Evolutionary conservation across 345 rosid genomes (phyloP), one percentile per base, ranked within the genome.

Genomic region (Murraya koenigii): DNA sequence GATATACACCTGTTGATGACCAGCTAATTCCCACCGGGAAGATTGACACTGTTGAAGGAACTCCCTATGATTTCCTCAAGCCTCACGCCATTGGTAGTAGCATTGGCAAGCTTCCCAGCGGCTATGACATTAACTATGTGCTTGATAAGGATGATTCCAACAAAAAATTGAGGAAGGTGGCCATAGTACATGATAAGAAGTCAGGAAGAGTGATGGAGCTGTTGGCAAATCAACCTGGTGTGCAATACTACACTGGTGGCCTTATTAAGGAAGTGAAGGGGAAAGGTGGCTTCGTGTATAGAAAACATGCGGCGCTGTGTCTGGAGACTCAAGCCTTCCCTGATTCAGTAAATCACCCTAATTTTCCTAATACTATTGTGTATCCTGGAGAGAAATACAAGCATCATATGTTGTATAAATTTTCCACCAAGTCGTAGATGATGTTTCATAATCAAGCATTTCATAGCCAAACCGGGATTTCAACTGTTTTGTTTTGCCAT

Each of bases 261-360:
- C 35, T 26, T 30, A 64, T 93, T 58, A 81, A 75, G 44, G 78
- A 89, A 30, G 82, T 83, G 60, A 88, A 78, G 77, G 98, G 99
- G 39, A 93, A 95, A 76, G 90, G 86, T 36, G 95, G 97, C 30
- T 78, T 86, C 19, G 77, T 81, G 32, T 92, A 93, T 74, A 60
- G 84, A 76, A 81, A 90, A 56, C 77, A 80, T 17, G 94, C 89
- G 0, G 99, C 84, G 3, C 76, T 92, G 47, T 94, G 99, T 74
- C 69, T 92, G 83, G 98, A 94, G 85, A 95, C 99, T 68, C 98
- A 92, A 81, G 85, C 86, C n/a, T 95, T 78, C 76, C 99, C 97
- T 4, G 86, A 94, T 38, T 80, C 97, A 0, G 87, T 94, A 3
- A 89, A 94, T 73, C 81, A 87, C 36, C 97, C 92, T 0, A 87